phyloP scores from a whole-genome alignment of 163 green algal species.

The Volvox carteri region DNA sequence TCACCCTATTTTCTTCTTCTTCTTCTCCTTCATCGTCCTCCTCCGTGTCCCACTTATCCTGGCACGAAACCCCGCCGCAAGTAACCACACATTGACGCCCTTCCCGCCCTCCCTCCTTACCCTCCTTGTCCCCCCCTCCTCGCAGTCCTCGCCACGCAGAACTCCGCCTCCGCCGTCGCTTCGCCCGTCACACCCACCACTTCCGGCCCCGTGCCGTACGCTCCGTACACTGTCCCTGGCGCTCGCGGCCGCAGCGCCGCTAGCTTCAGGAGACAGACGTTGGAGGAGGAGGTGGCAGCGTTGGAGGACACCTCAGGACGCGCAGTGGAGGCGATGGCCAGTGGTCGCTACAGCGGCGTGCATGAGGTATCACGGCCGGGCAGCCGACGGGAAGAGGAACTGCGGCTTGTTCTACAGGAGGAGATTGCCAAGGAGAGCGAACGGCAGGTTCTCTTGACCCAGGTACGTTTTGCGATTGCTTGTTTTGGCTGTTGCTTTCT shows the following conservation, averaged over 20 bases:
- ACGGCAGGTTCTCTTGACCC: conserved; percentile 51
- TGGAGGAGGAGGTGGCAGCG: conserved; percentile 34
- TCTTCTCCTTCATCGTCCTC: no score
- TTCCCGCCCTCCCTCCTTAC: no score
- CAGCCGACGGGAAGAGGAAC: conserved; percentile 62
- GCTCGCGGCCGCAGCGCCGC: background rate
- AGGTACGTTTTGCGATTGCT: conserved; percentile 34
- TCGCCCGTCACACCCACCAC: conserved; percentile 13
- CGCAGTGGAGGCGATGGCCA: conserved; percentile 17
- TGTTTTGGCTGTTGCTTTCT: no score
- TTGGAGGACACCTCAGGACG: background rate
- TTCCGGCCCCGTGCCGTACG: background rate
- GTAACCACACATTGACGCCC: no score
- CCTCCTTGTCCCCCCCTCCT: no score
- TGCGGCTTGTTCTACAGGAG: conserved; percentile 65
- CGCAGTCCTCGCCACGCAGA: background rate
- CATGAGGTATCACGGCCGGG: conserved; percentile 30
- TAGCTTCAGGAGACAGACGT: background rate
- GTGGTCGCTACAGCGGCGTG: conserved; percentile 37
- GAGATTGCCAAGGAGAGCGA: conserved; percentile 64
- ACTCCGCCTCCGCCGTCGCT: background rate
- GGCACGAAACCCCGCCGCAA: no score
- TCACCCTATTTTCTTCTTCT: no score
- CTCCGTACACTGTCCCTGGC: background rate
- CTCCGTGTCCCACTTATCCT: no score